Evolutionary conservation across 805 yeast genomes (phyloP).

Genomic region (Yarrowia divulgata): DNA sequence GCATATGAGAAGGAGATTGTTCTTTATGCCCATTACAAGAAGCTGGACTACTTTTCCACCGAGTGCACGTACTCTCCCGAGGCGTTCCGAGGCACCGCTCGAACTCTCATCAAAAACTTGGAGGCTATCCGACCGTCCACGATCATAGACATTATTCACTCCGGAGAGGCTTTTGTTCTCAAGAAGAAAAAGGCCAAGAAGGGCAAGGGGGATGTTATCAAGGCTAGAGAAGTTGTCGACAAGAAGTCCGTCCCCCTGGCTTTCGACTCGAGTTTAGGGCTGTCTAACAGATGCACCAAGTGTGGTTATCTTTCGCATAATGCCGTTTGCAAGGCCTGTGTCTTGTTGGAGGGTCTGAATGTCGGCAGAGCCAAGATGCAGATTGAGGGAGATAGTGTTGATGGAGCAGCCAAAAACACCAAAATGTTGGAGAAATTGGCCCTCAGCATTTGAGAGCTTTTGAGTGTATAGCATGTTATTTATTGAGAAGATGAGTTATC

Average conservation of each 20-base stretch:
- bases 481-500: too few species aligned
- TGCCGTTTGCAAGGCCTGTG: slow-evolving; percentile 90
- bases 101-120: slow-evolving; percentile 86
- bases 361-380: slow-evolving; percentile 70
- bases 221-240: background rate
- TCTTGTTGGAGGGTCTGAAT: slow-evolving; percentile 83
- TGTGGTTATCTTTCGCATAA: slow-evolving; percentile 95
- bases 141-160: slow-evolving; percentile 90
- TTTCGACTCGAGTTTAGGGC: slow-evolving; percentile 41
- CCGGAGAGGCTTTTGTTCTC: slow-evolving; percentile 85
- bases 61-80: slow-evolving; percentile 99
- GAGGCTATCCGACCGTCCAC: slow-evolving; percentile 92
- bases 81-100: slow-evolving; percentile 96
- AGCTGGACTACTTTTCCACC: slow-evolving; percentile 93
- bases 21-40: slow-evolving; percentile 93
- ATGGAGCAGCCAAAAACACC: slow-evolving; percentile 54
- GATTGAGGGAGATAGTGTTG: slow-evolving; percentile 67
- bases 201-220: slow-evolving; percentile 30
- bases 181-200: slow-evolving; percentile 41
- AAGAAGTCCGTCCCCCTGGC: background rate
- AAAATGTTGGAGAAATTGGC: slow-evolving; percentile 42
- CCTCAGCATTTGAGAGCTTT: slow-evolving; percentile 4
- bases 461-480: background rate
- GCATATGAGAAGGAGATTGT: slow-evolving; percentile 97
- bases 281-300: slow-evolving; percentile 64